phyloP scores from a whole-genome alignment of 768 basidiomycete genomes.

The Nidula microcarpa region DNA sequence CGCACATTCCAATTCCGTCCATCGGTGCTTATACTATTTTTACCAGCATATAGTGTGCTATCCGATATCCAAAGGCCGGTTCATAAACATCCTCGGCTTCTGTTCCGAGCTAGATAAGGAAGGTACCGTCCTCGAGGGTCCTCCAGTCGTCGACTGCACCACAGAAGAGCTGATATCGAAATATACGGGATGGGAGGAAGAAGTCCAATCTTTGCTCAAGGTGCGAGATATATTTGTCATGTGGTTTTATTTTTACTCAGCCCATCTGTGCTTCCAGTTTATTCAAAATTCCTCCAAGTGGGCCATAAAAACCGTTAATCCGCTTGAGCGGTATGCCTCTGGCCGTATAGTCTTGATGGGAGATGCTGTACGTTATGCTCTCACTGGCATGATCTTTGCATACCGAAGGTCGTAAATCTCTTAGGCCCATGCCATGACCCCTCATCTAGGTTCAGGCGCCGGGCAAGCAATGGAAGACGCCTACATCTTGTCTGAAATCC shows the following conservation, averaged over 20 bases:
- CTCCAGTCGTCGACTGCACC: slow-evolving; percentile 20
- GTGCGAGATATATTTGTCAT: slow-evolving; percentile 10
- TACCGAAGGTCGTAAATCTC: neutral
- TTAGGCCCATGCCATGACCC: slow-evolving; percentile 42
- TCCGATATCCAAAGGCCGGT: slow-evolving; percentile 29
- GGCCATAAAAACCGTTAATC: slow-evolving; percentile 34
- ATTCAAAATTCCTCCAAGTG: slow-evolving; percentile 30
- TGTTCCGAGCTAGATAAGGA: slow-evolving; percentile 19
- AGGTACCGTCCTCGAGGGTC: slow-evolving; percentile 24
- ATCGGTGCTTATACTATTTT: slow-evolving; percentile 7
- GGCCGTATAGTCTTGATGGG: slow-evolving; percentile 38
- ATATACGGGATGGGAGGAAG: slow-evolving; percentile 32
- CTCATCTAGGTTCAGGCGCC: slow-evolving; percentile 47
- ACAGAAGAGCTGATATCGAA: slow-evolving; percentile 25
- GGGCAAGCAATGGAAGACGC: slow-evolving; percentile 42
- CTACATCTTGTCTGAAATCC: slow-evolving; percentile 20
- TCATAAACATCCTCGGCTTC: slow-evolving; percentile 32
- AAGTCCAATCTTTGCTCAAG: slow-evolving; percentile 21
- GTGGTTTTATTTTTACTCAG: neutral
- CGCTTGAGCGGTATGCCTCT: slow-evolving; percentile 30
- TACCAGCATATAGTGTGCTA: slow-evolving; percentile 34
- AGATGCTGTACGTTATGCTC: slow-evolving; percentile 32
- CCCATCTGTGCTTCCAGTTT: slow-evolving; percentile 11
- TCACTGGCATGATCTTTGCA: neutral
- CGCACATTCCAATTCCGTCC: slow-evolving; percentile 3